Conservation (phyloP, 805 yeast genomes). For the Saccharomyces paradoxus region DNA sequence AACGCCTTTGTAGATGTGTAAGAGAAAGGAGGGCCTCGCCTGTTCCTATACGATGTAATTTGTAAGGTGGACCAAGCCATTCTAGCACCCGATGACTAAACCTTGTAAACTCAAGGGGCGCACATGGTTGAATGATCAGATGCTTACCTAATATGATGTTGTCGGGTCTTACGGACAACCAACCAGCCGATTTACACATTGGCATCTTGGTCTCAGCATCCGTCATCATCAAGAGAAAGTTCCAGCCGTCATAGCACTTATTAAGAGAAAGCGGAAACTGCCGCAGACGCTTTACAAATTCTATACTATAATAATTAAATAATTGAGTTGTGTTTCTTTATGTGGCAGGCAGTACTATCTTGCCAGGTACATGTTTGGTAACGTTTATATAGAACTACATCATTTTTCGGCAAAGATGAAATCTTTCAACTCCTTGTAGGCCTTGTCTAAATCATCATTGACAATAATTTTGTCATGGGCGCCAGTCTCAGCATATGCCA, state of each 20-base stretch:
- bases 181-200: neutral
- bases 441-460: constrained; percentile 85
- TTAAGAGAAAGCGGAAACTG: neutral
- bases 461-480: constrained; percentile 86
- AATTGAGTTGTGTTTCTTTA: neutral
- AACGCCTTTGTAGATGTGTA: neutral
- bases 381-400: neutral
- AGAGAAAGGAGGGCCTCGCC: neutral
- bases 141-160: neutral
- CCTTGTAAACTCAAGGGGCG: neutral
- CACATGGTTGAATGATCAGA: neutral
- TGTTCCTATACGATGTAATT: neutral
- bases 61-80: neutral
- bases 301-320: no score
- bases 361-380: neutral
- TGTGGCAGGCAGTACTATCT: neutral
- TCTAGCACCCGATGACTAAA: neutral
- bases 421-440: constrained; percentile 70
- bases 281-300: neutral
- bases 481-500: constrained; percentile 83
- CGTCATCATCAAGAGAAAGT: neutral
- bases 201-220: neutral
- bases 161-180: neutral
- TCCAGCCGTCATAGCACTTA: neutral
- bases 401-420: constrained; percentile 50